Conservation (phyloP, 148 eudicot species). For the Silene conica region DNA sequence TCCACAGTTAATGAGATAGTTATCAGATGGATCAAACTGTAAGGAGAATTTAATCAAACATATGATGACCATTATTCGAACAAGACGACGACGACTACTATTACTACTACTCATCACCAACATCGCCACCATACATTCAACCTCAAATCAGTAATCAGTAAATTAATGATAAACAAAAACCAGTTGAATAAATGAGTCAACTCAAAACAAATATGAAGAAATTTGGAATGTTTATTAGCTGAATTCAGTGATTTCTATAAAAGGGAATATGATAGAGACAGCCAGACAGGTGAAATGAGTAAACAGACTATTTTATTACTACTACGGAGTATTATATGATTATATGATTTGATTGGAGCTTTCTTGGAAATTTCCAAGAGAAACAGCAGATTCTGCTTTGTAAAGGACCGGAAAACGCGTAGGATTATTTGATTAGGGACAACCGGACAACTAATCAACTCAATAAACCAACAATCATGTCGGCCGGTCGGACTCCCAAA, state of each 20-base stretch:
- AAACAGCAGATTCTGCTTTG: not conserved
- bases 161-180: not conserved
- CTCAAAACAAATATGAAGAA: not conserved
- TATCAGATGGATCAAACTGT: constrained; percentile 43
- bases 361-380: constrained; percentile 10
- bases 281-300: not conserved
- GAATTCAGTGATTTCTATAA: not conserved
- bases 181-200: constrained; percentile 10
- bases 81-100: too few relatives aligned
- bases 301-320: not conserved
- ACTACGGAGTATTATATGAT: not conserved
- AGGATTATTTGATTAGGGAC: not conserved
- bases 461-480: not conserved
- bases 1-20: constrained; percentile 55
- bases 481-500: not conserved
- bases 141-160: constrained; percentile 2
- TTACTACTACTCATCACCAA: not conserved
- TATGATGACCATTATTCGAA: constrained; percentile 28
- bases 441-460: not conserved
- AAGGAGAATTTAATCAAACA: constrained; percentile 39
- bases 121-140: constrained; percentile 14
- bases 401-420: not conserved
- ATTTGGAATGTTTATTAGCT: not conserved
- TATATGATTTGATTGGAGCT: not conserved
- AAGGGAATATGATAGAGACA: not conserved